Evolutionary conservation across 202 grass and related monocot genomes (phyloP).

Genomic region (Digitaria exilis): DNA sequence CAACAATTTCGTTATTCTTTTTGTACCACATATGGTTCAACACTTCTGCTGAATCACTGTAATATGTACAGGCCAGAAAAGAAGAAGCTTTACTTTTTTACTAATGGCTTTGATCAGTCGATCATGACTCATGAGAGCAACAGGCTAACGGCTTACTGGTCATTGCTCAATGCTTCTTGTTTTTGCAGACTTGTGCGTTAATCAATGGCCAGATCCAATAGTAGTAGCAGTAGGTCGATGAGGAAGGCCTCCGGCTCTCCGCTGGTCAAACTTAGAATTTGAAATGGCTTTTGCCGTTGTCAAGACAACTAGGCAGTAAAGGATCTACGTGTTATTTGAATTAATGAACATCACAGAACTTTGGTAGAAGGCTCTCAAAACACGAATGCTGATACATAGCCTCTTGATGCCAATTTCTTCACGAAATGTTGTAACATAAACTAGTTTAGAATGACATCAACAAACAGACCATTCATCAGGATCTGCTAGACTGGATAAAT

Average conservation of each 20-base stretch:
- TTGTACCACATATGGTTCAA: neutral
- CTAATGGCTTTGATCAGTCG: neutral
- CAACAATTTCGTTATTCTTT: neutral
- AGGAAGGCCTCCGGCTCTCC: no score
- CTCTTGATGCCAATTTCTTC: neutral
- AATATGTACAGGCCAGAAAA: neutral
- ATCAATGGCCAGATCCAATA: no score
- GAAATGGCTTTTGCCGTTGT: no score
- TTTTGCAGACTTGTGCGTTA: no score
- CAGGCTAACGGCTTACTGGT: no score
- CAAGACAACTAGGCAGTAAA: neutral
- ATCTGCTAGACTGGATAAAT: conserved; percentile 16
- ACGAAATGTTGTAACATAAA: neutral
- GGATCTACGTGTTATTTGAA: neutral
- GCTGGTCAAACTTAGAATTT: no score
- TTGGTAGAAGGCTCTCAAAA: neutral
- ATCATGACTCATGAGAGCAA: no score
- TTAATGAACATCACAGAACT: neutral
- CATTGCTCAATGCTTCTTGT: no score
- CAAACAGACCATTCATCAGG: neutral
- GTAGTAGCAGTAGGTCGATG: no score
- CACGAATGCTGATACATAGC: neutral
- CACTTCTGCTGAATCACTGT: neutral
- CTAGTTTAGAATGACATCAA: neutral
- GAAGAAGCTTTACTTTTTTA: neutral